Base-by-base conservation (phyloP, 805 yeast species). In the Brettanomyces custersianus region DNA sequence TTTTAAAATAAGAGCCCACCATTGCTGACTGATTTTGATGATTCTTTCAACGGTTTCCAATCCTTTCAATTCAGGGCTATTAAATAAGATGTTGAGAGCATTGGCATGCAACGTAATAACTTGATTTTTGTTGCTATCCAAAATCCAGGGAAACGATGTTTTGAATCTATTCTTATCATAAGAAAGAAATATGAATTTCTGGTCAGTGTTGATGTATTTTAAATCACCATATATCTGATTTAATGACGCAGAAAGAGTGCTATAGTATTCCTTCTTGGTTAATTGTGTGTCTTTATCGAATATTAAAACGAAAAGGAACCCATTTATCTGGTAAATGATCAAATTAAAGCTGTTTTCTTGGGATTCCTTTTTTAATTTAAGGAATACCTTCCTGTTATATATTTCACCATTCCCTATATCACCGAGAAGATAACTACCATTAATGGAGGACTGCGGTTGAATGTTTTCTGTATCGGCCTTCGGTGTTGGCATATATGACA, bases 261-360 rank as follows among this genome's bases (percentile, higher is more conserved):
- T 5, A 29, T 41, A 38, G 29, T 38, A 52, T 7, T 34, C 34
- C 8, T n/a, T 9, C 5, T 34, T 21, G 10, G 31, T 13, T 5
- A 38, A 25, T 2, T 11, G 17, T n/a, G 38, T 21, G 4, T 34
- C 36, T 2, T 40, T 18, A 8, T 47, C 31, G 35, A 38, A 49
- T 4, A 57, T 18, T 19, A 55, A 23, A 0, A 43, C 35, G 30
- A 55, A 54, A 25, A 57, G 24, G 9, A 53, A 46, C 8, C 61
- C 60, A 35, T 51, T 50, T 6, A 48, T 41, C 40, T 57, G 62
- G 32, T 58, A 58, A 2, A 57, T 36, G 6, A 57, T 40, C 11
- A 50, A 25, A 12, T 47, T 46, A 15, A 36, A 41, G n/a, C 28
- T 31, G 7, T 30, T 25, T 20, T 36, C 37, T 4, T 31, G 20